Percentiles rank a stretch among this genome's conserved stretches.
These are phyloP conservation scores for Fulvia fulva DNA, from an alignment of 2,329 filamentous ascomycete genomes.

Conservation along the genomic window DNA sequence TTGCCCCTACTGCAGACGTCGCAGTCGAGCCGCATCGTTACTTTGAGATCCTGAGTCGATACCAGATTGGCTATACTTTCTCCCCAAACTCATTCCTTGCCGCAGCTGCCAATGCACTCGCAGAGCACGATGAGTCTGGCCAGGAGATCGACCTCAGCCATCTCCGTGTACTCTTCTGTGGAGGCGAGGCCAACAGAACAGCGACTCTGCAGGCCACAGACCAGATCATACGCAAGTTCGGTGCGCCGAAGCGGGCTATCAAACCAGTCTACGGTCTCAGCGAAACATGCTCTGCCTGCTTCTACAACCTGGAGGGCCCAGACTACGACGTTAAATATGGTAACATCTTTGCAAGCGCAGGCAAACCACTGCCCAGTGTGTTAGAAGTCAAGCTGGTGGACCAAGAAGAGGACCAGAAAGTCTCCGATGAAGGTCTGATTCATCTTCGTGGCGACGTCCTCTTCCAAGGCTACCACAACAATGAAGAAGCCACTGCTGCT, in stretches of 20 bases:
- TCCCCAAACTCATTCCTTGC: conserved; percentile 44
- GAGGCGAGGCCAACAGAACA: conserved; percentile 45
- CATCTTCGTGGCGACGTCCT: conserved; percentile 22
- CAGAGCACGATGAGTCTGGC: conserved; percentile 3
- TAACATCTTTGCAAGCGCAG: conserved; percentile 20
- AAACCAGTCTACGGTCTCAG: conserved; percentile 23
- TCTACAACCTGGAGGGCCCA: conserved; percentile 20
- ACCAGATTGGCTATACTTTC: conserved; percentile 44
- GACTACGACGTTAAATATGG: conserved; percentile 14
- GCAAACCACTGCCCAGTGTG: conserved; percentile 14
- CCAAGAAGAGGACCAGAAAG: background rate
- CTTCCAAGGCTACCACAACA: conserved; percentile 38
- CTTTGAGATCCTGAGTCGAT: conserved; percentile 38
- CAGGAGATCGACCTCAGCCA: conserved; percentile 11
- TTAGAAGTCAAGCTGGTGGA: conserved; percentile 17
- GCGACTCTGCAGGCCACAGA: conserved; percentile 16
- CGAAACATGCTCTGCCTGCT: conserved; percentile 26
- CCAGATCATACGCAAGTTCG: conserved; percentile 10
- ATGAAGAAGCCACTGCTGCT: conserved; percentile 34
- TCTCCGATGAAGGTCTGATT: conserved; percentile 8
- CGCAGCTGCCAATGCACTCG: conserved; percentile 7
- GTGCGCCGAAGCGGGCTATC: conserved; percentile 16
- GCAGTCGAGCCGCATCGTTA: conserved; percentile 40
- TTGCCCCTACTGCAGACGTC: conserved; percentile 43
- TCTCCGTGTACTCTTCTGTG: conserved; percentile 36